Evolutionary conservation across 257 asterid genomes (phyloP).

Genomic region (Solanum raphanifolium): DNA sequence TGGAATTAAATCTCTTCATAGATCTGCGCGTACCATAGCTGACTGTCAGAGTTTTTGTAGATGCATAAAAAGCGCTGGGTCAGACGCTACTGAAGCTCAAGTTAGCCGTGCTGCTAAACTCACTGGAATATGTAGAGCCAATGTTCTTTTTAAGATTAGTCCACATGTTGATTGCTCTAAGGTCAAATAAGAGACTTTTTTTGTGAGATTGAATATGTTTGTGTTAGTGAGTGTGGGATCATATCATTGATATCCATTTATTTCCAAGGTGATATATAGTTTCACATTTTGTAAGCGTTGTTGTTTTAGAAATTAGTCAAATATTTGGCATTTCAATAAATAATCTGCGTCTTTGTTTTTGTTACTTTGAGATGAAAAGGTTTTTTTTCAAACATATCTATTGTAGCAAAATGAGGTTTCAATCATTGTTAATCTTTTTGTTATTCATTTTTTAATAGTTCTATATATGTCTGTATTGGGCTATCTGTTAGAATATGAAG

Average conservation of each 20-base stretch:
- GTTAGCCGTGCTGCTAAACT: neutral
- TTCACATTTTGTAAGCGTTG: neutral
- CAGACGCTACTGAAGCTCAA: neutral
- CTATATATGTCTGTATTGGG: no score
- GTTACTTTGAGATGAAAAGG: neutral
- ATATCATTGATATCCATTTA: no score
- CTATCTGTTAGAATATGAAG: no score
- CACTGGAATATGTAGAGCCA: neutral
- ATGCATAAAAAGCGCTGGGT: no score
- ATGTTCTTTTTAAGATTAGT: neutral
- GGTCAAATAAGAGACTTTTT: neutral
- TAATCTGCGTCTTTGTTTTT: neutral
- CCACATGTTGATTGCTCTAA: slow-evolving; percentile 2
- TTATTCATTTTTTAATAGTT: neutral
- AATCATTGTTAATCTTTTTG: neutral
- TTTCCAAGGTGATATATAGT: no score
- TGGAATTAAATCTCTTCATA: no score
- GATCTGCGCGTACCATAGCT: no score
- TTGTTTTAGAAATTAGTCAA: neutral
- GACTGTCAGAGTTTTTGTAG: no score
- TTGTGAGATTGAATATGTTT: no score
- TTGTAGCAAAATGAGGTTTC: neutral
- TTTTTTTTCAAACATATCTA: neutral
- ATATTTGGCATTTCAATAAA: neutral
- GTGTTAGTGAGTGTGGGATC: no score